phyloP scores from a whole-genome alignment of 805 yeast genomes.

The Saturnispora dispora region DNA sequence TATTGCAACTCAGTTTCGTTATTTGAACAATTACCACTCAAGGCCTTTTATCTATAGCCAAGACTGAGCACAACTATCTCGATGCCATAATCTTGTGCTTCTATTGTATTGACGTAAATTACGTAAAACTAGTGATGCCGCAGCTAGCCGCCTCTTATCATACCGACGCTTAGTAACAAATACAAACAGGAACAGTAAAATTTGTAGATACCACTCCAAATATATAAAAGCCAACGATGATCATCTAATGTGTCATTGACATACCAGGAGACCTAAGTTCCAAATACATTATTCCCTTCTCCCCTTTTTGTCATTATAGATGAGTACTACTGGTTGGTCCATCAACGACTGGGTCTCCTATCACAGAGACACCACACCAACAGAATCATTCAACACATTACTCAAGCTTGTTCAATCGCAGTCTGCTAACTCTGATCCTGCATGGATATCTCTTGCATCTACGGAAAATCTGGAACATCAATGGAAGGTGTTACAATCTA shows the following conservation, averaged over 20 bases:
- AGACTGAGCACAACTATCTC: background rate
- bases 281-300: background rate
- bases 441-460: slow-evolving; percentile 81
- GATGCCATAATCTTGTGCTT: background rate
- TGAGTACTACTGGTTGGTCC: slow-evolving; percentile 60
- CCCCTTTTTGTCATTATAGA: background rate
- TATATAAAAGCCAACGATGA: background rate
- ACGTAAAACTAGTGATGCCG: background rate
- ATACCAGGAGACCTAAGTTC: background rate
- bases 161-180: background rate
- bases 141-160: slow-evolving; percentile 1
- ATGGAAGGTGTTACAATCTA: slow-evolving; percentile 66
- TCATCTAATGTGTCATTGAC: background rate
- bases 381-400: slow-evolving; percentile 47
- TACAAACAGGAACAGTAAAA: background rate
- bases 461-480: slow-evolving; percentile 59
- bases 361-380: slow-evolving; percentile 55
- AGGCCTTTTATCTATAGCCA: background rate
- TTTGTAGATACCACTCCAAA: background rate
- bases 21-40: too few species aligned
- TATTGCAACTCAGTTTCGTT: too few species aligned
- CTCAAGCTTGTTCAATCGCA: slow-evolving; percentile 36
- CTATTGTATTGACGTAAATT: background rate
- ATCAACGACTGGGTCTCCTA: slow-evolving; percentile 66
- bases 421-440: slow-evolving; percentile 51